These are phyloP conservation scores for Calonectria naviculata DNA, from an alignment of 2,329 filamentous ascomycete species.

Conservation along the genomic window DNA sequence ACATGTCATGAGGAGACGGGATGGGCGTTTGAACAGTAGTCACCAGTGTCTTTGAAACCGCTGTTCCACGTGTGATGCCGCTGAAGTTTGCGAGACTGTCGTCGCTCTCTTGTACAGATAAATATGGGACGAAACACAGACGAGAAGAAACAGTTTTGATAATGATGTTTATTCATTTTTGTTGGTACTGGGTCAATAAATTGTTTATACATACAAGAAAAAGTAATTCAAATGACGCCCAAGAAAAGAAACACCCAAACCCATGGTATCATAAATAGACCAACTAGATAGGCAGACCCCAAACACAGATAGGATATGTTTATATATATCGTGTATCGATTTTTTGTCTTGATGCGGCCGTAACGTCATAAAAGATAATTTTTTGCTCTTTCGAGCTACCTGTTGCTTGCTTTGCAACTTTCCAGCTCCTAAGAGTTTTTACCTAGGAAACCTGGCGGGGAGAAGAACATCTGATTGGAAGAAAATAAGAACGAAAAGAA, in stretches of 20 bases:
- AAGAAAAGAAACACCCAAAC: not conserved
- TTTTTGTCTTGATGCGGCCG: slow-evolving; percentile 6
- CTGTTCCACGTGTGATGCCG: not conserved
- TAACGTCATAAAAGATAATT: slow-evolving; percentile 2
- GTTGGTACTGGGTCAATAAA: not conserved
- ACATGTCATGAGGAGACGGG: no score
- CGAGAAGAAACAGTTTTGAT: not conserved
- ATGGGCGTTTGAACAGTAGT: no score
- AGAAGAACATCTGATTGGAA: not conserved
- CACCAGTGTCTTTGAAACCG: no score
- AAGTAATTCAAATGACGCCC: not conserved
- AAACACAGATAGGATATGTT: not conserved
- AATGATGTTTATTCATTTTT: not conserved
- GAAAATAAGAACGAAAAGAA: not conserved
- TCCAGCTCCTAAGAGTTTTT: not conserved
- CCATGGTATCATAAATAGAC: slow-evolving; percentile 24
- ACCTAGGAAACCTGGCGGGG: not conserved
- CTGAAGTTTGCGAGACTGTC: no score
- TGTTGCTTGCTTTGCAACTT: not conserved
- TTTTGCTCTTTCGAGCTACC: slow-evolving; percentile 19
- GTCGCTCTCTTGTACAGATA: not conserved
- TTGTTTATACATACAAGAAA: not conserved
- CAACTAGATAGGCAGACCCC: not conserved
- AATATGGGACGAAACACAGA: not conserved
- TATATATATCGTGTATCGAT: slow-evolving; percentile 4